These are phyloP conservation scores for Trichoderma breve DNA, from an alignment of 2,329 filamentous ascomycete genomes.

Conservation along the genomic window DNA sequence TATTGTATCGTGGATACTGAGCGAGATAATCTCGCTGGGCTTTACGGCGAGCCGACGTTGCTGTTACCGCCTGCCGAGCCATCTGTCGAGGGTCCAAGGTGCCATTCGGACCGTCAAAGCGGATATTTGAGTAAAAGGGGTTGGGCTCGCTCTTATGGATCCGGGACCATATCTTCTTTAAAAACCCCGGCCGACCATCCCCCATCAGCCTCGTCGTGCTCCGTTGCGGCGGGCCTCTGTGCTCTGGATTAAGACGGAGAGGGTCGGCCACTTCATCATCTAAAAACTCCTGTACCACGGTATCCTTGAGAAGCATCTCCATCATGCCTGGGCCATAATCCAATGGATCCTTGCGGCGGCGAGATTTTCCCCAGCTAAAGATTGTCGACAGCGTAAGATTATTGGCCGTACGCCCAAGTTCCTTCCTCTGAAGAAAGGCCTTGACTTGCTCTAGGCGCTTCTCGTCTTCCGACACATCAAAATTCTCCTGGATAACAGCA, in stretches of 20 bases:
- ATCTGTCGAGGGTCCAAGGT: constrained; percentile 80
- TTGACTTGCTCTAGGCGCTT: constrained; percentile 96
- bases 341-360: constrained; percentile 71
- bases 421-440: constrained; percentile 87
- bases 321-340: constrained; percentile 90
- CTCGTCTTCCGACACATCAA: constrained; percentile 97
- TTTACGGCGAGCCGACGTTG: constrained; percentile 76
- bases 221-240: constrained; percentile 34
- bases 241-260: constrained; percentile 30
- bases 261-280: constrained; percentile 62
- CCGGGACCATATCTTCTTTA: constrained; percentile 62
- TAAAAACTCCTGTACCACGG: constrained; percentile 90
- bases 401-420: constrained; percentile 68
- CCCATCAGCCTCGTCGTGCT: constrained; percentile 38
- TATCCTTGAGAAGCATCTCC: constrained; percentile 95
- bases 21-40: constrained; percentile 88
- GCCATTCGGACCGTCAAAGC: constrained; percentile 71
- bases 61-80: constrained; percentile 85
- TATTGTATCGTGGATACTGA: constrained; percentile 88
- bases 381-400: constrained; percentile 76
- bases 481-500: constrained; percentile 99
- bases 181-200: constrained; percentile 53
- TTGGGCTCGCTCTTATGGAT: constrained; percentile 75
- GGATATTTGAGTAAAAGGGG: constrained; percentile 81
- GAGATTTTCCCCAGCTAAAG: constrained; percentile 60